Evolutionary conservation across 2,329 filamentous ascomycete genomes (phyloP).

Genomic region (Calonectria henricotiae): DNA sequence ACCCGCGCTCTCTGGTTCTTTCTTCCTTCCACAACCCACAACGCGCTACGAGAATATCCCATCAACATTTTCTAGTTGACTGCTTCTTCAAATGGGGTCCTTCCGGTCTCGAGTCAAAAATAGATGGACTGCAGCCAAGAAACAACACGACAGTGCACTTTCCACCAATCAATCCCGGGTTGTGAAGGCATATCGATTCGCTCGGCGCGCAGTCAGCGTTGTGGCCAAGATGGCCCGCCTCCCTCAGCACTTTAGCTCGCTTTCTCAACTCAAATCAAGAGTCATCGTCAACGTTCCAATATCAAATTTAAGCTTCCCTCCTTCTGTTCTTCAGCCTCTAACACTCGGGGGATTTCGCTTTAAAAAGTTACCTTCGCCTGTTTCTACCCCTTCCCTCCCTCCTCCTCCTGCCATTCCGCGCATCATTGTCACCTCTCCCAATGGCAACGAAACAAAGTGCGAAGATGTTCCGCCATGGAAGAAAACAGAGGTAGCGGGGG

Average conservation of each 20-base stretch:
- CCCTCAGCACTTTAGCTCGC: neutral
- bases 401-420: neutral
- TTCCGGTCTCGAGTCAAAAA: neutral
- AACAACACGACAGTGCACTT: neutral
- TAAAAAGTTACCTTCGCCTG: neutral
- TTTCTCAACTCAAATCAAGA: slow-evolving; percentile 7
- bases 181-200: slow-evolving; percentile 5
- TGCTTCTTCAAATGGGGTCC: slow-evolving; percentile 10
- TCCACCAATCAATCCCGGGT: neutral
- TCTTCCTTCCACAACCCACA: neutral
- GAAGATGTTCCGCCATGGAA: slow-evolving; percentile 22
- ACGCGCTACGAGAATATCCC: neutral
- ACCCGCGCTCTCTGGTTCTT: neutral
- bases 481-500: neutral
- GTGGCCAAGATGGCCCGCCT: neutral
- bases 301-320: neutral
- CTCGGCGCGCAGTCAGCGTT: neutral
- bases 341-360: neutral
- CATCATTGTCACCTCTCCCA: slow-evolving; percentile 38
- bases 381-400: neutral
- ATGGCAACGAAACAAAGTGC: slow-evolving; percentile 3
- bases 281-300: neutral
- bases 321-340: neutral
- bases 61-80: neutral
- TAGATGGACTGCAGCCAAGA: neutral